Evolutionary conservation across 2,329 filamentous ascomycete genomes (phyloP), one percentile per base, ranked within the genome.

Genomic region (Colletotrichum abscissum): DNA sequence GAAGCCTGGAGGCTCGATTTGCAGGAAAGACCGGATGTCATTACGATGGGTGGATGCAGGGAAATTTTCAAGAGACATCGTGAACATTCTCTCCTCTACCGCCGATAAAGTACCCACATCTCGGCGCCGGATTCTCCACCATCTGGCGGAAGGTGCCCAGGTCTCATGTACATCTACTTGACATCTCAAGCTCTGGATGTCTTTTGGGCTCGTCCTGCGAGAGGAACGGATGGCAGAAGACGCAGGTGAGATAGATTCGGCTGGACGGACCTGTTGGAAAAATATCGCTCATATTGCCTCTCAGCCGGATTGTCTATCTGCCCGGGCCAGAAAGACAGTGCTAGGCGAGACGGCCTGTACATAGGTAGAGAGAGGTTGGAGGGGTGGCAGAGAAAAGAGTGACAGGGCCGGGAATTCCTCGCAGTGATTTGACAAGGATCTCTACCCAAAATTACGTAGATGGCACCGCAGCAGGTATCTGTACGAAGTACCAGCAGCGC

Each of bases 51-150:
- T n/a, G 16, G 22, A 63, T 28, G 42, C 35, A 19, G 56, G 67
- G 60, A 70, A 66, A 66, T 19, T 19, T 56, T 24, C 63, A 65
- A 73, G 71, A 73, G 67, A 30, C 71, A 71, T 73, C 71, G 71
- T 71, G 71, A 73, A 73, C 49, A 56, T 73, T 73, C 71, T 73
- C 24, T 66, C n/a, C 14, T 62, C 22, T 57, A 49, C 42, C 56
- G 55, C 67, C 67, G 49, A 60, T 54, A 19, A 35, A 35, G 46
- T 62, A 55, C 22, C 67, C 70, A 73, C 70, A 58, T 54, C 22
- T 62, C 67, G 67, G 71, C 46, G 62, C 71, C 62, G 62, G 56
- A 1, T n/a, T 67, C 59, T n/a, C 71, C 71, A 73, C 71, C n/a
- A 14, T n/a, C 60, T 58, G 33, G 67, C 71, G 67, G 60, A 46